A percentile compares a stretch with the other conserved stretches of the same genome.
phyloP scores from a whole-genome alignment of 2,329 filamentous ascomycete genomes.

The Delphinella strobiligena region DNA sequence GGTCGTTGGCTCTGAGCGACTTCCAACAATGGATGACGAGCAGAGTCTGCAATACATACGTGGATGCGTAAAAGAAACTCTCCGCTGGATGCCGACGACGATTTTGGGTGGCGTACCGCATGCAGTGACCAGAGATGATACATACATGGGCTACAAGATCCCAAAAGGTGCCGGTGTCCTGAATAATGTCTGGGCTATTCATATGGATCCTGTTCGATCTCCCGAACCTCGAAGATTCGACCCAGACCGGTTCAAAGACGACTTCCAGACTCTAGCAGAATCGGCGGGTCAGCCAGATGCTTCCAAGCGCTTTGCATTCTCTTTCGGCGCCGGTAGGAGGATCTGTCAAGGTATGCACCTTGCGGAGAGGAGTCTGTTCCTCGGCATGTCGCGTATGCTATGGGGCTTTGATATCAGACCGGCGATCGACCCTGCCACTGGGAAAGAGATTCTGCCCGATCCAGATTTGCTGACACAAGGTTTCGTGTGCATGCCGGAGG shows the following conservation, averaged over 20 bases:
- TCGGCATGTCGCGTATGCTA: constrained; percentile 36
- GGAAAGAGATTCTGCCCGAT: constrained; percentile 26
- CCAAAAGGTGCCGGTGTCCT: constrained; percentile 24
- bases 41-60: constrained; percentile 39
- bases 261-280: constrained; percentile 17
- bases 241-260: constrained; percentile 19
- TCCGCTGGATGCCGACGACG: constrained; percentile 22
- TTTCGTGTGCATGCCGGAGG: constrained; percentile 32
- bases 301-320: constrained; percentile 39
- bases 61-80: constrained; percentile 26
- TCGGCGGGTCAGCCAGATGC: constrained; percentile 24
- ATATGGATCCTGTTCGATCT: constrained; percentile 26
- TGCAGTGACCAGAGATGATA: constrained; percentile 20
- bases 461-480: constrained; percentile 29
- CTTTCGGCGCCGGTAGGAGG: constrained; percentile 44
- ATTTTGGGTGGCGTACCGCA: constrained; percentile 25
- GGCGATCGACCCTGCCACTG: constrained; percentile 16
- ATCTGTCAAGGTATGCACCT: constrained; percentile 48
- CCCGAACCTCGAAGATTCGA: constrained; percentile 27
- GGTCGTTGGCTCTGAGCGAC: constrained; percentile 17
- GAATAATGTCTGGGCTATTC: constrained; percentile 29
- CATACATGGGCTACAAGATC: constrained; percentile 22
- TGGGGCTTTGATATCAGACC: constrained; percentile 28
- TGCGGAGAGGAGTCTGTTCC: constrained; percentile 37
- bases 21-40: constrained; percentile 17